These are phyloP conservation scores for Thermochaetoides dissita DNA, from an alignment of 2,329 filamentous ascomycete species.

Conservation along the genomic window DNA sequence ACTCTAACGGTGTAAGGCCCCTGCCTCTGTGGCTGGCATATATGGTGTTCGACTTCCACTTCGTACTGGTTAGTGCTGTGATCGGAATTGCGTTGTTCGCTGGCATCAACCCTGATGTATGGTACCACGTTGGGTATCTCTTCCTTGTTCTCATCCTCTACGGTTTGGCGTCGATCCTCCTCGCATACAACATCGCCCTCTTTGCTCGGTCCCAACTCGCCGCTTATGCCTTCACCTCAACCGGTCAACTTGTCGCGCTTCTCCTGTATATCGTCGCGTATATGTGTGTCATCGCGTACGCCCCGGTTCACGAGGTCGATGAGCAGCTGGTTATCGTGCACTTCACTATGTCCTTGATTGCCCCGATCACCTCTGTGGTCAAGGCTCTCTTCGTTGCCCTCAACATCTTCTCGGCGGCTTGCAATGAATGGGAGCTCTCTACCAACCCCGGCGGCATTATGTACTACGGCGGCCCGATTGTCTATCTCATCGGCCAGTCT, in stretches of 20 bases:
- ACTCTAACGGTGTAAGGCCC: conserved; percentile 77
- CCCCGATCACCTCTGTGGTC: conserved; percentile 64
- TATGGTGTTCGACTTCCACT: conserved; percentile 61
- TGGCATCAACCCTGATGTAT: conserved; percentile 43
- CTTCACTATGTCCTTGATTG: conserved; percentile 58
- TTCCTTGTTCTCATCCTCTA: conserved; percentile 73
- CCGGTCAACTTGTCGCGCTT: conserved; percentile 59
- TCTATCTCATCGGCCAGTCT: conserved; percentile 67
- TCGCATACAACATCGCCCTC: conserved; percentile 71
- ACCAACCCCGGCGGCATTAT: conserved; percentile 56
- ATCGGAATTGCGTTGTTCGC: conserved; percentile 57
- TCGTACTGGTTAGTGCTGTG: conserved; percentile 54
- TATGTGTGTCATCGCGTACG: conserved; percentile 59
- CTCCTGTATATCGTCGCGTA: conserved; percentile 60
- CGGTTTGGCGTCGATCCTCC: conserved; percentile 60
- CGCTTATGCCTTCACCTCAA: conserved; percentile 71
- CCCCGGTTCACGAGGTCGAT: conserved; percentile 56
- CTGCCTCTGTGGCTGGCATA: conserved; percentile 79
- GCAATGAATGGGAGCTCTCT: conserved; percentile 48
- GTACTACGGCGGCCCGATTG: conserved; percentile 69
- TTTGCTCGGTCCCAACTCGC: conserved; percentile 67
- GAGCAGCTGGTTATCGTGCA: conserved; percentile 53
- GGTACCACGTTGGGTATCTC: conserved; percentile 69
- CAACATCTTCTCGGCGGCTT: conserved; percentile 74
- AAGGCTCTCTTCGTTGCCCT: conserved; percentile 62